Evolutionary conservation across 352 stramenopile genomes (phyloP).

Genomic region (Phytophthora tentaculata): DNA sequence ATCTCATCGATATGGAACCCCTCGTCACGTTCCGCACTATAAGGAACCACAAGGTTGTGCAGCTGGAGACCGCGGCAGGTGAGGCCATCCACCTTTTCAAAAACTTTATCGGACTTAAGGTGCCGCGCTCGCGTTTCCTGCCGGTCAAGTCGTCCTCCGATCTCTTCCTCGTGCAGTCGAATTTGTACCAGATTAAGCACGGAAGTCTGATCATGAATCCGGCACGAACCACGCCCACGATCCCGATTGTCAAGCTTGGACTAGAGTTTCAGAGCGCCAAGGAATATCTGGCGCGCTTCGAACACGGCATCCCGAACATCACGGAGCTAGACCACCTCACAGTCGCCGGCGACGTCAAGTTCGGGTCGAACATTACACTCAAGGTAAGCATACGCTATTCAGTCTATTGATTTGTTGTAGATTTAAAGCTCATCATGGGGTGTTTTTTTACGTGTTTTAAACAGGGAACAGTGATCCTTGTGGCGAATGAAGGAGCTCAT

Average conservation of each 20-base stretch:
- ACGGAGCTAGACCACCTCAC: slow-evolving; percentile 94
- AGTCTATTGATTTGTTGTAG: not conserved
- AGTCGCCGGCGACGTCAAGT: slow-evolving; percentile 93
- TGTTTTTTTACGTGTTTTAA: too few species aligned
- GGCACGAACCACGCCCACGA: slow-evolving; percentile 77
- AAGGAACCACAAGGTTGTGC: slow-evolving; percentile 96
- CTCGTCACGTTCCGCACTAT: slow-evolving; percentile 94
- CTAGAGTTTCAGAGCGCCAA: slow-evolving; percentile 91
- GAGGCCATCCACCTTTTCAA: slow-evolving; percentile 99
- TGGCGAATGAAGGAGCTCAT: slow-evolving; percentile 93
- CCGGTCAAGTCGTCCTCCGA: slow-evolving; percentile 99
- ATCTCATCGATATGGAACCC: slow-evolving; percentile 98
- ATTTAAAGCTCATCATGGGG: slow-evolving; percentile 1
- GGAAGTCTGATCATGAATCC: slow-evolving; percentile 91
- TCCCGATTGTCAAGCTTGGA: slow-evolving; percentile 94
- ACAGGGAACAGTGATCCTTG: slow-evolving; percentile 94
- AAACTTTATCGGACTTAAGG: slow-evolving; percentile 96
- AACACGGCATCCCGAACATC: slow-evolving; percentile 92
- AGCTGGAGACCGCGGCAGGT: slow-evolving; percentile 97
- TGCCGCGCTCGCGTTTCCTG: slow-evolving; percentile 96
- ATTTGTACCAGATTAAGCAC: slow-evolving; percentile 94
- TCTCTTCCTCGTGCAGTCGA: slow-evolving; percentile 95
- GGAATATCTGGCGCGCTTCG: slow-evolving; percentile 89
- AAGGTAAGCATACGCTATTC: slow-evolving; percentile 77
- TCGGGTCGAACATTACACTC: slow-evolving; percentile 92